phyloP scores from a whole-genome alignment of 192 early-diverging fungal genomes.

The Podila verticillata region DNA sequence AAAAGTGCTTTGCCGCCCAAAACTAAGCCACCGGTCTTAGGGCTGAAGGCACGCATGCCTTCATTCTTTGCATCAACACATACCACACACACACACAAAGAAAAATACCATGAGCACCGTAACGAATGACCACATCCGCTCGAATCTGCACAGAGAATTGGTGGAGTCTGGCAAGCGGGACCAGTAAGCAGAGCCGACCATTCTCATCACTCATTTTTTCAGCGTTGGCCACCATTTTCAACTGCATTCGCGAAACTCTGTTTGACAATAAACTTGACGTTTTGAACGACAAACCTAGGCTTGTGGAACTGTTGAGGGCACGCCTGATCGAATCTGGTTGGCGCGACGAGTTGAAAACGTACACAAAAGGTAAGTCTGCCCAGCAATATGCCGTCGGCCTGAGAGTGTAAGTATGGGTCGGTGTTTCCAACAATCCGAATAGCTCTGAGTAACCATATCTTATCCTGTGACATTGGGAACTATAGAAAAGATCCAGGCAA shows the following conservation, averaged over 20 bases:
- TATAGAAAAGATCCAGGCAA: slow-evolving; percentile 35
- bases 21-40: not conserved
- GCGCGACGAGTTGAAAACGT: slow-evolving; percentile 35
- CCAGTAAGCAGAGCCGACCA: slow-evolving; percentile 15
- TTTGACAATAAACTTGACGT: not conserved
- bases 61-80: not conserved
- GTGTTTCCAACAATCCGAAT: too few species aligned
- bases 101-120: slow-evolving; percentile 26
- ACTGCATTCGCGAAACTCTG: too few species aligned
- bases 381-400: not conserved
- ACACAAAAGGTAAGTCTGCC: slow-evolving; percentile 30
- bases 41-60: too few species aligned
- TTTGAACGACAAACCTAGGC: slow-evolving; percentile 6
- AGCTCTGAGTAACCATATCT: too few species aligned
- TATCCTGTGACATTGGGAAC: too few species aligned
- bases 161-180: slow-evolving; percentile 49
- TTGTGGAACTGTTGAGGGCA: slow-evolving; percentile 31
- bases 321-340: slow-evolving; percentile 42
- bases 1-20: not conserved
- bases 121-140: slow-evolving; percentile 39
- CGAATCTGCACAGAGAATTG: slow-evolving; percentile 43
- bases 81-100: not conserved
- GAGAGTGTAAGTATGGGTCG: too few species aligned
- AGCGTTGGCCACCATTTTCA: not conserved
- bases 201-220: not conserved